Percentiles rank a stretch among this genome's conserved stretches.
Evolutionary conservation across 768 basidiomycete species (phyloP).

Genomic region (Chiua virens): DNA sequence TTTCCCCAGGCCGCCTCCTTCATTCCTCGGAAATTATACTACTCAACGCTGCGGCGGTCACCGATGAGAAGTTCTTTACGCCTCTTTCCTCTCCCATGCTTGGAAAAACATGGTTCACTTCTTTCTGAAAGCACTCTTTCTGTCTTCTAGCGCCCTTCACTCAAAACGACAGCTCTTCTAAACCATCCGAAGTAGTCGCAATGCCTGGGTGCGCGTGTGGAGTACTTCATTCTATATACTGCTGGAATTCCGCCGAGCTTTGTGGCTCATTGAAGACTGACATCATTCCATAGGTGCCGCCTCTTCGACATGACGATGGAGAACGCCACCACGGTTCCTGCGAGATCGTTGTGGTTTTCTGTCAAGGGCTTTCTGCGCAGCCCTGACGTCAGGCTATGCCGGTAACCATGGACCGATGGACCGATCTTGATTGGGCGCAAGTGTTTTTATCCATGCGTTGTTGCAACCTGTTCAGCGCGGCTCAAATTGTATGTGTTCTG

Average conservation of each 20-base stretch:
- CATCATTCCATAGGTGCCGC: constrained; percentile 25
- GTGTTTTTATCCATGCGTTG: no score
- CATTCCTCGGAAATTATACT: constrained; percentile 31
- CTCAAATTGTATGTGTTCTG: no score
- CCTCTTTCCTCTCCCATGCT: constrained; percentile 3
- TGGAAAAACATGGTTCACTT: constrained; percentile 1
- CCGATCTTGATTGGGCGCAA: background rate
- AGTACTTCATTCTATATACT: constrained; percentile 14
- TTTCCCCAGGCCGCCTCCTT: constrained; percentile 11
- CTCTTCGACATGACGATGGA: constrained; percentile 10
- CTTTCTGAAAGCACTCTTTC: constrained; percentile 2
- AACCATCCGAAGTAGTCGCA: constrained; percentile 7
- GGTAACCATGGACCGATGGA: background rate
- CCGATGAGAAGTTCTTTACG: constrained; percentile 15
- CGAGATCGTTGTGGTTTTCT: constrained; percentile 8
- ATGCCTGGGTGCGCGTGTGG: constrained; percentile 13
- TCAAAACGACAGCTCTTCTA: constrained; percentile 3
- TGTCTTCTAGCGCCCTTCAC: constrained; percentile 12
- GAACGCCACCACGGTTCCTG: background rate
- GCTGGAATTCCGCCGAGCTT: constrained; percentile 10
- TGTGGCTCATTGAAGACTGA: constrained; percentile 18
- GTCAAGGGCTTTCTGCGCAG: constrained; percentile 19
- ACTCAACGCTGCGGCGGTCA: constrained; percentile 9
- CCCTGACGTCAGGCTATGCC: constrained; percentile 26
- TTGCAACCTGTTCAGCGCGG: no score